These are phyloP conservation scores for Suhomyces wounanorum DNA, from an alignment of 1,139 yeast genomes.

Conservation along the genomic window DNA sequence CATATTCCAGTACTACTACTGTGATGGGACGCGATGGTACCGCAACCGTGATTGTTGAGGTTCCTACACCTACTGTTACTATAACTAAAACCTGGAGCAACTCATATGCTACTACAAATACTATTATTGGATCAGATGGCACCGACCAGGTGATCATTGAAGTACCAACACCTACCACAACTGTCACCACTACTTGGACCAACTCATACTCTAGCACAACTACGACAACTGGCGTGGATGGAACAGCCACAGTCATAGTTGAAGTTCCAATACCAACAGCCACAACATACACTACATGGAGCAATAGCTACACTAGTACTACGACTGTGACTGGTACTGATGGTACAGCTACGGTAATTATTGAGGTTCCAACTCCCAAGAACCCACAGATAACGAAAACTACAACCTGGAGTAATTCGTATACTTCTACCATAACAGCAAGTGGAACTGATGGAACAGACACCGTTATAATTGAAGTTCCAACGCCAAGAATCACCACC, in stretches of 20 bases:
- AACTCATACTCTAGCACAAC: slow-evolving; percentile 7
- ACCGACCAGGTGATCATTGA: no score
- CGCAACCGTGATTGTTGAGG: no score
- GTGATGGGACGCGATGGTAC: no score
- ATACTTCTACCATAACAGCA: slow-evolving; percentile 10
- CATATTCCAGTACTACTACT: no score
- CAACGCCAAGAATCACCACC: slow-evolving; percentile 15
- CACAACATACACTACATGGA: slow-evolving; percentile 16
- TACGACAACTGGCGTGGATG: slow-evolving; percentile 15
- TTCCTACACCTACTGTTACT: no score
- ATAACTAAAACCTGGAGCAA: no score
- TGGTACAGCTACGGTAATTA: slow-evolving; percentile 19
- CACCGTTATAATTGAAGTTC: slow-evolving; percentile 17
- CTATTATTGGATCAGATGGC: no score
- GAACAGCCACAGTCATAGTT: slow-evolving; percentile 20
- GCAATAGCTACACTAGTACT: slow-evolving; percentile 12
- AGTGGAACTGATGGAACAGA: slow-evolving; percentile 11
- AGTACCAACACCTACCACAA: slow-evolving; percentile 5
- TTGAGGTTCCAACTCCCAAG: slow-evolving; percentile 21
- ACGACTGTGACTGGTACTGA: slow-evolving; percentile 15
- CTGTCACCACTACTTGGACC: slow-evolving; percentile 6
- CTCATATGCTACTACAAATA: no score
- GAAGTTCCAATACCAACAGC: slow-evolving; percentile 21
- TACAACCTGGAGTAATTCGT: slow-evolving; percentile 8
- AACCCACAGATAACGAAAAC: slow-evolving; percentile 12